Conservation (phyloP, 345 rosid genomes). For the Eucalyptus paniculata region DNA sequence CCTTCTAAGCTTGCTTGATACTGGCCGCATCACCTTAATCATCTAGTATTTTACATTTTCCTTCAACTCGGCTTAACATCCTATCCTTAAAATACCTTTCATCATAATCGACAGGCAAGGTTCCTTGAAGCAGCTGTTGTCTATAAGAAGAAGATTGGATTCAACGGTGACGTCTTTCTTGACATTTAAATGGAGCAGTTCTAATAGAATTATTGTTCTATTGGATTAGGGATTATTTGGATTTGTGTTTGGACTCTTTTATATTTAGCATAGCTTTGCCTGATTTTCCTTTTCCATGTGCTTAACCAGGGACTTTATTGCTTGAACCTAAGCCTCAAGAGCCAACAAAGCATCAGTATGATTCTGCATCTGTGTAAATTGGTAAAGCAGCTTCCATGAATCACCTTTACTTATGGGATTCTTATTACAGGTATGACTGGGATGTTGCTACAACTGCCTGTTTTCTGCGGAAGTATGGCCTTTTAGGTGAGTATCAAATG, state of each 20-base stretch:
- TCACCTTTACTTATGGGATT: background rate
- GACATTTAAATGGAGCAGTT: background rate
- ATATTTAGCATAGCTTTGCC: background rate
- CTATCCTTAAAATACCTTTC: background rate
- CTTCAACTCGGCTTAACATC: background rate
- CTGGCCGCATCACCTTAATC: background rate
- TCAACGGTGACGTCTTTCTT: slow-evolving; percentile 37
- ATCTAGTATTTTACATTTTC: background rate
- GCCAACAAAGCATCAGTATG: slow-evolving; percentile 93
- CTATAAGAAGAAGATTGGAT: slow-evolving; percentile 96
- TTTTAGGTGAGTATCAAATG: slow-evolving; percentile 26
- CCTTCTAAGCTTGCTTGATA: background rate
- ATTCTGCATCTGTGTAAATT: background rate
- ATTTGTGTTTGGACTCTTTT: background rate
- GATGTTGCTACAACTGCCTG: slow-evolving; percentile 94
- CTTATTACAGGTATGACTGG: slow-evolving; percentile 65
- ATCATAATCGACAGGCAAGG: slow-evolving; percentile 34
- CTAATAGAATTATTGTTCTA: background rate
- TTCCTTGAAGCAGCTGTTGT: slow-evolving; percentile 82
- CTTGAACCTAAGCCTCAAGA: slow-evolving; percentile 99
- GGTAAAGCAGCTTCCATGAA: background rate
- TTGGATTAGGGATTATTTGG: background rate
- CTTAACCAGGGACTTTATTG: slow-evolving; percentile 55
- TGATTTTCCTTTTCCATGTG: background rate
- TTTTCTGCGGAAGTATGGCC: slow-evolving; percentile 83